Evolutionary conservation across 352 stramenopile genomes (phyloP).

Genomic region (Phytophthora idaei): DNA sequence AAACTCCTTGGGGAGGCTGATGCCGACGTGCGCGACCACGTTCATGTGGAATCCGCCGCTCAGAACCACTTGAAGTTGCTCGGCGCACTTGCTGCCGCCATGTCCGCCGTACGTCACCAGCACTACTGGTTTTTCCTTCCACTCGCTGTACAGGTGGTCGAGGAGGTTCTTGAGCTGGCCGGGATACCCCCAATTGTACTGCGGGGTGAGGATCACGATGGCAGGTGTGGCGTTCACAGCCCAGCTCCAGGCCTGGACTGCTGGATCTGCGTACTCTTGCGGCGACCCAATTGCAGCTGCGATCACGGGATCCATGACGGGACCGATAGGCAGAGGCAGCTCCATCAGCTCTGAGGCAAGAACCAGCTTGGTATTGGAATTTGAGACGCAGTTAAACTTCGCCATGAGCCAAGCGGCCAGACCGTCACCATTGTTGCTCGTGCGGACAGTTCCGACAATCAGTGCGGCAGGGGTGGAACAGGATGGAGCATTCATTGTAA

Average conservation of each 20-base stretch:
- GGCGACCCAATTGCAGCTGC: slow-evolving; percentile 17
- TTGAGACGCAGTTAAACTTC: slow-evolving; percentile 19
- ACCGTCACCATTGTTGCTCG: slow-evolving; percentile 28
- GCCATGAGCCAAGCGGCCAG: slow-evolving; percentile 21
- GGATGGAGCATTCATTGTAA: slow-evolving; percentile 2
- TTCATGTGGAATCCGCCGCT: slow-evolving; percentile 27
- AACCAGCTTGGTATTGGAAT: slow-evolving; percentile 8
- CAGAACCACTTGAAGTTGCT: slow-evolving; percentile 26
- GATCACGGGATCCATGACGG: slow-evolving; percentile 28
- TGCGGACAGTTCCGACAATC: slow-evolving; percentile 20
- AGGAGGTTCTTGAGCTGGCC: slow-evolving; percentile 36
- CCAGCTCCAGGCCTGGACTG: slow-evolving; percentile 26
- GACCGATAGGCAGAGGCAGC: slow-evolving; percentile 21
- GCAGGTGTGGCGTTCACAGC: slow-evolving; percentile 13
- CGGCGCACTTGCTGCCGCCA: slow-evolving; percentile 27
- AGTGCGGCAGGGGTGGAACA: slow-evolving; percentile 5
- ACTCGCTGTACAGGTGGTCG: slow-evolving; percentile 32
- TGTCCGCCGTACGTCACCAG: slow-evolving; percentile 33
- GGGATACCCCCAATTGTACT: slow-evolving; percentile 29
- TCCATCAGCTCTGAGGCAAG: slow-evolving; percentile 27
- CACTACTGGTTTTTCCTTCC: slow-evolving; percentile 28
- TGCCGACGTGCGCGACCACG: slow-evolving; percentile 25
- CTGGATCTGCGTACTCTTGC: slow-evolving; percentile 21
- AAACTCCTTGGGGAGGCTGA: slow-evolving; percentile 25
- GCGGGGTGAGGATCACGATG: slow-evolving; percentile 28